Conservation (phyloP, 169 alveolate species). For the Besnoitia besnoiti region DNA sequence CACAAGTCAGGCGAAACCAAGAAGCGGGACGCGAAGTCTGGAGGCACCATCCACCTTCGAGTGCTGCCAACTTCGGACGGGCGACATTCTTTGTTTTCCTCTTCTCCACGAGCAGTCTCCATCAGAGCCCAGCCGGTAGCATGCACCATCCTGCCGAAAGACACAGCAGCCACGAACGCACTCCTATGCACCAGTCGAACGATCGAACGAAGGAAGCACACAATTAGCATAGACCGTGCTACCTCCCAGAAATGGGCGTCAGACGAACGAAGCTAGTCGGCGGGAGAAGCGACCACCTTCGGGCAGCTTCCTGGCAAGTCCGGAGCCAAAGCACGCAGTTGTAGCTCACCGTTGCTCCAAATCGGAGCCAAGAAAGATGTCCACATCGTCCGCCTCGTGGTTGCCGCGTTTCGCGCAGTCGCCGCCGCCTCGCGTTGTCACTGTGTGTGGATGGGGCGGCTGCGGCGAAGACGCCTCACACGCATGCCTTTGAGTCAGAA, state of each 20-base stretch:
- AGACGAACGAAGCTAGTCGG: too few species aligned
- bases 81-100: neutral
- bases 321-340: neutral
- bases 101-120: neutral
- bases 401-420: neutral
- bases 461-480: neutral
- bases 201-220: too few species aligned
- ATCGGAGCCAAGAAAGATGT: neutral
- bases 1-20: neutral
- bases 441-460: neutral
- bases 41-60: neutral
- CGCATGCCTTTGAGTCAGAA: neutral
- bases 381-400: neutral
- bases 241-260: too few species aligned
- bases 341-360: neutral
- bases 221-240: too few species aligned
- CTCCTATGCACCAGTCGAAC: too few species aligned
- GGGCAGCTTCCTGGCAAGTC: too few species aligned
- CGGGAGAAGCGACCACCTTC: too few species aligned
- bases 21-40: neutral
- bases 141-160: neutral
- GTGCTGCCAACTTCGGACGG: neutral
- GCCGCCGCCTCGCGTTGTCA: neutral
- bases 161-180: too few species aligned
- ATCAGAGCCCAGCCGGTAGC: conserved; percentile 33